Evolutionary conservation across 202 grass and related monocot genomes (phyloP).

Genomic region (Brachypodium distachyon): DNA sequence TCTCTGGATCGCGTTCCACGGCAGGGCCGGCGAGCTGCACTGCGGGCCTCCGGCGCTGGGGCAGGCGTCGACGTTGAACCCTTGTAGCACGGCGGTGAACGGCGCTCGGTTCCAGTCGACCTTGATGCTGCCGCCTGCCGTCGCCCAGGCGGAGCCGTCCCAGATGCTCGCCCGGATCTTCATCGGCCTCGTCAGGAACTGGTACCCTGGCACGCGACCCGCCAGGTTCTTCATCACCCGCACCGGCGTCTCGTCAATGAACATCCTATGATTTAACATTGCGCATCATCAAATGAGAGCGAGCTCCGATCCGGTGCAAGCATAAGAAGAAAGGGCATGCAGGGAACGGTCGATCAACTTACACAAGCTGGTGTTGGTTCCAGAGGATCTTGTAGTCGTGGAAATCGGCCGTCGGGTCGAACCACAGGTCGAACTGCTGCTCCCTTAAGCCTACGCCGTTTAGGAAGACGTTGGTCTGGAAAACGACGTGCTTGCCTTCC

Average conservation of each 20-base stretch:
- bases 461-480: conserved; percentile 69
- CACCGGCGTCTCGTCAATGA: conserved; percentile 48
- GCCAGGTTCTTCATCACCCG: conserved; percentile 52
- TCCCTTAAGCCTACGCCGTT: conserved; percentile 40
- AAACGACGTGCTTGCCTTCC: conserved; percentile 31
- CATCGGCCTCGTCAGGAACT: conserved; percentile 47
- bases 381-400: conserved; percentile 65
- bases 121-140: conserved; percentile 33
- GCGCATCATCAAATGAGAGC: too few relatives aligned
- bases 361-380: conserved; percentile 72
- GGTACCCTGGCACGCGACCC: neutral
- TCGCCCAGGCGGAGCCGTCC: conserved; percentile 62
- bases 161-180: conserved; percentile 38
- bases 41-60: neutral
- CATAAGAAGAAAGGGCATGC: neutral
- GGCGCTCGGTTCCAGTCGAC: conserved; percentile 48
- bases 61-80: conserved; percentile 47
- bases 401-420: conserved; percentile 61
- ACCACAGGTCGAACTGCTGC: conserved; percentile 54
- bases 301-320: too few relatives aligned
- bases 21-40: conserved; percentile 19
- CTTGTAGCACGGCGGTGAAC: conserved; percentile 43
- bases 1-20: conserved; percentile 36
- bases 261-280: conserved; percentile 42
- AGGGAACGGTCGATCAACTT: neutral